Evolutionary conservation across 1,139 yeast species (phyloP).

Genomic region (Lipomyces yarrowii): DNA sequence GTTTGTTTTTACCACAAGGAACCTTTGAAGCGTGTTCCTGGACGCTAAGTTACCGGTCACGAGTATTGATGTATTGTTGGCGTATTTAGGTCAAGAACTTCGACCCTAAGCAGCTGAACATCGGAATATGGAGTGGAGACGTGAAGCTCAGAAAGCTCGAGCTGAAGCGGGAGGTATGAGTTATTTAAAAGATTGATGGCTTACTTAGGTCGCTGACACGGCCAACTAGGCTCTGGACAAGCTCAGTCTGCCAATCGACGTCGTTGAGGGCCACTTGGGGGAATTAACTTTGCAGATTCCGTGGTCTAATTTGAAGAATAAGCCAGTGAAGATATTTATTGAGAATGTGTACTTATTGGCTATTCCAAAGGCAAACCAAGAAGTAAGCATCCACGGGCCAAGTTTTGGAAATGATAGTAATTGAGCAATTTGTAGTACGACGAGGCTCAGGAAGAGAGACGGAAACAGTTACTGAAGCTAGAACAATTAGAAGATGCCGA

Average conservation of each 20-base stretch:
- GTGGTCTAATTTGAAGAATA: conserved; percentile 91
- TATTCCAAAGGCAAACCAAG: conserved; percentile 60
- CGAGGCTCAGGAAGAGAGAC: conserved; percentile 63
- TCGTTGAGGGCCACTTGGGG: conserved; percentile 90
- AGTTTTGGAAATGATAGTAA: neutral
- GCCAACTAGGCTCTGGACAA: conserved; percentile 65
- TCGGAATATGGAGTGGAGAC: conserved; percentile 98
- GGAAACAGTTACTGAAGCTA: conserved; percentile 67
- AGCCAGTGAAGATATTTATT: conserved; percentile 88
- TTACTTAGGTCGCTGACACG: neutral
- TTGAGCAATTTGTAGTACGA: conserved; percentile 50
- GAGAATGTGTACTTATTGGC: conserved; percentile 87
- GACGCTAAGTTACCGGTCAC: conserved; percentile 14
- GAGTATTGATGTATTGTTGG: conserved; percentile 16
- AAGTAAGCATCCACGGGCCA: conserved; percentile 25
- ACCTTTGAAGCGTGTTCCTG: neutral
- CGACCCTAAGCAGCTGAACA: conserved; percentile 90
- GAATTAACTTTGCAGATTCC: conserved; percentile 90
- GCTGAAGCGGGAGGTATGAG: conserved; percentile 62
- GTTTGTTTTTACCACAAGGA: conserved; percentile 3
- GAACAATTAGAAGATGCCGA: conserved; percentile 56
- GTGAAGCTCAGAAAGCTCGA: conserved; percentile 79
- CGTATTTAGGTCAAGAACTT: conserved; percentile 89
- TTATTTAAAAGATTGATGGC: neutral
- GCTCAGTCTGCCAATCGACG: conserved; percentile 81